Conservation (phyloP, 2,329 filamentous ascomycete species). For the Pseudocercospora crystallina region DNA sequence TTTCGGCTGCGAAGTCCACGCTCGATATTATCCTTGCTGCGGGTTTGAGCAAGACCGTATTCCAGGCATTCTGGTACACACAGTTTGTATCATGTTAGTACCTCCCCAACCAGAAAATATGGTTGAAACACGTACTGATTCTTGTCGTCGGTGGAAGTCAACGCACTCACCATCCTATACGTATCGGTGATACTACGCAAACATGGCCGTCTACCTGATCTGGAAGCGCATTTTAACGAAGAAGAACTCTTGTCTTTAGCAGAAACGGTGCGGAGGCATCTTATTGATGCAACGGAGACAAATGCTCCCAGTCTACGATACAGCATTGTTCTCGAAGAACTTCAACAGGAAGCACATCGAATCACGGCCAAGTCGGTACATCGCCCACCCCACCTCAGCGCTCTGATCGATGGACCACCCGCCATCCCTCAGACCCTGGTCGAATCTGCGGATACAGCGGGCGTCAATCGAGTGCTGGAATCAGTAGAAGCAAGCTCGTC, state of each 20-base stretch:
- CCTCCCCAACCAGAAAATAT: no score
- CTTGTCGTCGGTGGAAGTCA: constrained; percentile 5
- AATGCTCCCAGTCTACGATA: constrained; percentile 52
- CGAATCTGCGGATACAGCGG: background rate
- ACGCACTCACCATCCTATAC: constrained; percentile 54
- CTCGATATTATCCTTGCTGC: constrained; percentile 46
- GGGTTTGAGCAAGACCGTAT: constrained; percentile 36
- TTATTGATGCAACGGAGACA: constrained; percentile 40
- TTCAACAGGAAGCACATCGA: constrained; percentile 44
- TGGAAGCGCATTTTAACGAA: constrained; percentile 17
- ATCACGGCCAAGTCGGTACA: constrained; percentile 20
- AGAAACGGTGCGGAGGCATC: constrained; percentile 49
- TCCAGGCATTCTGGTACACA: constrained; percentile 55
- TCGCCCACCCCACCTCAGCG: constrained; percentile 10
- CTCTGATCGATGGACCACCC: constrained; percentile 2
- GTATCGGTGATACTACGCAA: constrained; percentile 53
- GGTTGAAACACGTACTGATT: no score
- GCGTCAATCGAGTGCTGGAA: background rate
- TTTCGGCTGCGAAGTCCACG: constrained; percentile 49
- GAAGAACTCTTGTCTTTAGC: constrained; percentile 43
- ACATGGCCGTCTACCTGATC: constrained; percentile 20
- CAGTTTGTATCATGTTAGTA: constrained; percentile 34
- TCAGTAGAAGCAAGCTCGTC: constrained; percentile 3
- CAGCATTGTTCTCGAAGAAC: constrained; percentile 54
- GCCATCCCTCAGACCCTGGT: background rate